Evolutionary conservation across 768 basidiomycete species (phyloP).

Genomic region (Sistotremastrum suecicum): DNA sequence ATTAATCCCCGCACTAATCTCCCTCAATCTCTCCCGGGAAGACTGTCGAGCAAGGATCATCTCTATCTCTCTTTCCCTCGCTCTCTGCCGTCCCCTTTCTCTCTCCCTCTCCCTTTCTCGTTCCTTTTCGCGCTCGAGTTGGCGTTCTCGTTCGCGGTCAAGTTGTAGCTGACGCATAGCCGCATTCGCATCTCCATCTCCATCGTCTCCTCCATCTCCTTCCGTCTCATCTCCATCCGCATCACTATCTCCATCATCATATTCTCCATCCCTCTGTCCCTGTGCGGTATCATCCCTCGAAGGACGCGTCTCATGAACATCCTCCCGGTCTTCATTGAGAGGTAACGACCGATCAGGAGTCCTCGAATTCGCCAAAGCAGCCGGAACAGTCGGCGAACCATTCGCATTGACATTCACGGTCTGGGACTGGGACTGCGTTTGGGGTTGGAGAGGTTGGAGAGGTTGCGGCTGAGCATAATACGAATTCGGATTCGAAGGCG

Average conservation of each 20-base stretch:
- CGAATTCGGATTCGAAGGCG: too few relatives aligned
- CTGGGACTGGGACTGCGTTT: too few relatives aligned
- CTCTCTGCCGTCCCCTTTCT: neutral
- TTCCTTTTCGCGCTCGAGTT: conserved; percentile 9
- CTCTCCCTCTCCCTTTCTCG: conserved; percentile 7
- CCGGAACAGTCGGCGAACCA: conserved; percentile 34
- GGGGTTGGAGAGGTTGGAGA: too few relatives aligned
- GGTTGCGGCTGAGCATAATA: too few relatives aligned
- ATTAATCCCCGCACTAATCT: too few relatives aligned
- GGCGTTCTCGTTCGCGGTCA: conserved; percentile 1
- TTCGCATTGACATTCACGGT: neutral
- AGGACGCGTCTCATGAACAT: conserved; percentile 29
- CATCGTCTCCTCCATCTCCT: too few relatives aligned
- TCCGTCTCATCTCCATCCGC: too few relatives aligned
- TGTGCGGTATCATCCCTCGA: conserved; percentile 16
- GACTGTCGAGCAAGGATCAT: too few relatives aligned
- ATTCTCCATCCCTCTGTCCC: conserved; percentile 16
- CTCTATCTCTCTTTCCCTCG: neutral
- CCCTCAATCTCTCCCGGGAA: too few relatives aligned
- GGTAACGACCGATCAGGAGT: conserved; percentile 63
- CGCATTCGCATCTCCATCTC: too few relatives aligned
- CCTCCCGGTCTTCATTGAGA: conserved; percentile 64
- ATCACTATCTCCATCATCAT: neutral
- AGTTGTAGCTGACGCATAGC: too few relatives aligned
- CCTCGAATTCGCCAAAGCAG: conserved; percentile 28